Base-by-base conservation (phyloP, 1,139 yeast species). In the Taphrina communis region DNA sequence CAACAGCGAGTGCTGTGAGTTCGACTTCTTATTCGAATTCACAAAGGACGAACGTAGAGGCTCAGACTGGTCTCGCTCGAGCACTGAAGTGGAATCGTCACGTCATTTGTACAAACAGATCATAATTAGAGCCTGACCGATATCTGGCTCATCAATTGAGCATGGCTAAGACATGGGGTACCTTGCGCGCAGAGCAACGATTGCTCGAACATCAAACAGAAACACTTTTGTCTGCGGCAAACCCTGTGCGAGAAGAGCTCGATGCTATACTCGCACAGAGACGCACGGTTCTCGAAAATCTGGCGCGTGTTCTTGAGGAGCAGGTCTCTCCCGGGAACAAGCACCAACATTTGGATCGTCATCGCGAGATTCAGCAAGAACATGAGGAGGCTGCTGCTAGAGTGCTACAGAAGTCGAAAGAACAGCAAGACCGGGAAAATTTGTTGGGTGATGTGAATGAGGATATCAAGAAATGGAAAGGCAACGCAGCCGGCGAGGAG, bases 281-380 rank as follows among this genome's bases (percentile, higher is more conserved):
- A 75, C 79, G 84, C 72, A 81, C 78, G 69, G 73, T 80, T 57
- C 74, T 83, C 19, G 78, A 80, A 58, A 73, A 80, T 56, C 78
- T 80, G 66, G 76, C 77, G 66, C 78, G 81, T 68, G 77, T 82
- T 41, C 84, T 86, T 60, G 91, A 88, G 66, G 81, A 87, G 2
- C 89, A 87, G 73, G 76, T 83, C 19, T 78, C 82, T n/a, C 80
- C 88, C 6, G 63, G 63, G 42, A 85, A 94, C 0, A 90, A 90
- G 77, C 78, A 87, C 51, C 94, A 90, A 75, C 98, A 94, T 76
- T 80, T 92, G 60, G 86, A 88, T 69, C 86, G 98, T 70, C 97
- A 92, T 77, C 85, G 85, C 74, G 97, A 92, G 77, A 84, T 85
- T 38, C 80, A 91, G 46, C 83, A 81, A 68, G 96, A 92, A 69